A percentile compares a stretch with the other conserved stretches of the same genome.
phyloP scores from a whole-genome alignment of 192 early-diverging fungal genomes.

The Phlyctochytrium planicorne region DNA sequence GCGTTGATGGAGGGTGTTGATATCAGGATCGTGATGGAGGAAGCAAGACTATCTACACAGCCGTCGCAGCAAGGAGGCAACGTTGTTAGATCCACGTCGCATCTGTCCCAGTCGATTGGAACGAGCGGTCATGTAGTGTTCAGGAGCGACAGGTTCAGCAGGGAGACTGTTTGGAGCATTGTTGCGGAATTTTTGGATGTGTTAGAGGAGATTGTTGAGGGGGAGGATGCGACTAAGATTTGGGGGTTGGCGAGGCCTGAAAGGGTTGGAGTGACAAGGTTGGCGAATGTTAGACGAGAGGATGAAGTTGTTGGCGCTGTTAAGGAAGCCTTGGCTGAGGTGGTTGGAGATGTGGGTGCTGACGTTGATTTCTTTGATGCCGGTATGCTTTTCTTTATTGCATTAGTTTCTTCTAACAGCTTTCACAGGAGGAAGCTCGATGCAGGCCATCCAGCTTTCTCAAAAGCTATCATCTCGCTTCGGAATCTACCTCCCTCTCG shows the following conservation, averaged over 20 bases:
- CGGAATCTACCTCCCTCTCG: background rate
- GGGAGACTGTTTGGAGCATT: background rate
- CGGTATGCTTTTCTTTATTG: background rate
- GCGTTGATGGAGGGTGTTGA: too few relatives aligned
- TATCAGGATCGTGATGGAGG: background rate
- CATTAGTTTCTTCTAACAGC: background rate
- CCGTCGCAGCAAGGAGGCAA: too few relatives aligned
- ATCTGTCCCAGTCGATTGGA: background rate
- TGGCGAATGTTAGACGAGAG: background rate
- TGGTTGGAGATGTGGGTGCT: constrained; percentile 1
- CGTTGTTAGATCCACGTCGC: too few relatives aligned
- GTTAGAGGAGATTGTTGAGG: background rate
- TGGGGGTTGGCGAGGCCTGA: background rate
- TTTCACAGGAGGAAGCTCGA: background rate
- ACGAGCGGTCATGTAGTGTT: background rate
- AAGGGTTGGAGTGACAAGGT: background rate
- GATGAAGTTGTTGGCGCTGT: too few relatives aligned
- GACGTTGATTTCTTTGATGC: background rate
- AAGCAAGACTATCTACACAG: too few relatives aligned
- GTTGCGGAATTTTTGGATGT: background rate
- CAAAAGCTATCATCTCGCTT: background rate
- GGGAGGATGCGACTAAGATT: background rate
- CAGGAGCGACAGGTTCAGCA: background rate
- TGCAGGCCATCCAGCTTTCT: background rate
- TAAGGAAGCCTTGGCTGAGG: background rate